Percentiles rank a stretch among this genome's conserved stretches.
Conservation (phyloP, 2,329 filamentous ascomycete genomes). For the Fusarium tjaetaba region DNA sequence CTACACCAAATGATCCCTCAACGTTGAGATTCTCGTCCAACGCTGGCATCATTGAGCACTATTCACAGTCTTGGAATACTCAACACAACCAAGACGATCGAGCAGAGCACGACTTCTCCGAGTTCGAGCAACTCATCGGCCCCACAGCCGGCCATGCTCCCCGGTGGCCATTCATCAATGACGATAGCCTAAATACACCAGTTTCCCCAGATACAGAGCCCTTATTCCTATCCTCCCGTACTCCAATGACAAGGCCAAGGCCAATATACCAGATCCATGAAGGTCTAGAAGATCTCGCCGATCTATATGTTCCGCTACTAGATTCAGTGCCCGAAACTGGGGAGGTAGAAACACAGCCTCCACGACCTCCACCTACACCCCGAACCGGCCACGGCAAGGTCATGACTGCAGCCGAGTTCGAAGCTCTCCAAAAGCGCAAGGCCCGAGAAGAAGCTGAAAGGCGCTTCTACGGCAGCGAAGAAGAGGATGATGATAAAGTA, state of each 20-base stretch:
- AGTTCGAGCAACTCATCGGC: neutral
- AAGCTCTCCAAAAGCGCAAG: constrained; percentile 1
- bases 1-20: neutral
- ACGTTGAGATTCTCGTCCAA: constrained; percentile 15
- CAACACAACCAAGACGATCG: neutral
- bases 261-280: constrained; percentile 5
- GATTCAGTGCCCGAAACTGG: neutral
- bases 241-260: neutral
- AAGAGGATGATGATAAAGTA: constrained; percentile 15
- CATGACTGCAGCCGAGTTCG: constrained; percentile 23
- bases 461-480: neutral
- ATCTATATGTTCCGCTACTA: neutral
- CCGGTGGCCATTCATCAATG: constrained; percentile 29
- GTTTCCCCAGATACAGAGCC: neutral
- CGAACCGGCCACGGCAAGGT: neutral
- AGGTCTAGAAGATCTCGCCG: neutral
- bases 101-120: neutral
- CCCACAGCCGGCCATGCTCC: neutral
- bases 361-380: neutral
- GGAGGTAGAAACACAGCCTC: neutral
- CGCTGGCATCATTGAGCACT: constrained; percentile 24
- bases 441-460: neutral
- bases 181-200: constrained; percentile 9
- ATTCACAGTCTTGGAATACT: constrained; percentile 13
- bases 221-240: neutral